Base-by-base conservation (phyloP, 371 early-diverging fungal species). In the Circinella umbellata region DNA sequence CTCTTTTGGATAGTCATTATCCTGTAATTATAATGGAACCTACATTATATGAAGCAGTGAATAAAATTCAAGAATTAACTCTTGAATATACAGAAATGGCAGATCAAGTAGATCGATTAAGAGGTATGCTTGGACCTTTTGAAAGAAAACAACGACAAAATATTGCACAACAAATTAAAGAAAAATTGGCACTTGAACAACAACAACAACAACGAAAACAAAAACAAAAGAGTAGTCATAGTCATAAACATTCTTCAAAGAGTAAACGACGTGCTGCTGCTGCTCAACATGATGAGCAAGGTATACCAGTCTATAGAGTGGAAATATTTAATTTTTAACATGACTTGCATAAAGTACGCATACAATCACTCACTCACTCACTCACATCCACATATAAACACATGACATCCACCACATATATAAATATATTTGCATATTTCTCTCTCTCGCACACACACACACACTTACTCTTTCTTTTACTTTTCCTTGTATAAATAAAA, bases 291-390 rank as follows among this genome's bases (percentile, higher is more conserved):
- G 76, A 86, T 36, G 86, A 84, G 17, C 83, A 87, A 67, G 89
- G 86, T 51, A 78, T 87, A 67, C 86, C 86, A 39, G 84, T 83
- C 49, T 89, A 89, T 79, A 86, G 79, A 72, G 89, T 87, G 47
- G 89, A 89, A 74, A 78, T 85, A 38, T 83, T 89, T 71, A 83
- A 80, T 63, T 76, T 86, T 79, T 89, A 86, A 47, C 4, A 35
- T 34, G 7, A 57, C 27, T 27, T 17, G 5, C 34, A 17, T 57
- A 3, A 7, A 27, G 5, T 34, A 10, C 14, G 0, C 34, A 7
- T 4, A 7, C 20, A 18, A 1, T 37, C 27, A 20, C 20, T 37
- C 27, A 8, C 8, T 4, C 51, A 51, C 51, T 4, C 51, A 13
- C 15, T 51, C 15, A 15, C 15, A 27, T 27, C 2, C 27, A 27